phyloP scores from a whole-genome alignment of 2,329 filamentous ascomycete species.

The Colletotrichum horii region DNA sequence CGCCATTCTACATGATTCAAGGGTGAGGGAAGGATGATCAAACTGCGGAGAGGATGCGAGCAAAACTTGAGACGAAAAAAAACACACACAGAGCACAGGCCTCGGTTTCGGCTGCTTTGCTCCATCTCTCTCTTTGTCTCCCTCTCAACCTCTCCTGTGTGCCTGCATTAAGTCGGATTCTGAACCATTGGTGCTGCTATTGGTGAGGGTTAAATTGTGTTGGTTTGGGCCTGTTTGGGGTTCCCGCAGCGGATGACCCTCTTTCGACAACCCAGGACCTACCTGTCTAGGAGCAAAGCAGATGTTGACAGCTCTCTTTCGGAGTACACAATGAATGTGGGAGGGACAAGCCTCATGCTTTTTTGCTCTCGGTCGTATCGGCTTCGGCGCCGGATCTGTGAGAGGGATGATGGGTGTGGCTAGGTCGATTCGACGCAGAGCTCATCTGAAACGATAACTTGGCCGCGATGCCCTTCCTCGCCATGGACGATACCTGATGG shows the following conservation, averaged over 20 bases:
- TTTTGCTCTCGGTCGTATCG: background rate
- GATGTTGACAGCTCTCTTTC: background rate
- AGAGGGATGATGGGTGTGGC: background rate
- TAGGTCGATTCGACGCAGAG: background rate
- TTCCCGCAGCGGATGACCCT: background rate
- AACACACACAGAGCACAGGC: background rate
- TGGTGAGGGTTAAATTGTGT: background rate
- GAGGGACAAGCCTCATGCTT: background rate
- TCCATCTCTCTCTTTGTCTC: background rate
- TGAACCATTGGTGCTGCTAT: background rate
- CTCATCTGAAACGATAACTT: conserved; percentile 4
- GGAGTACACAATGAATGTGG: background rate
- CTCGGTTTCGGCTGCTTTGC: background rate
- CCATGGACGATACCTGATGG: background rate
- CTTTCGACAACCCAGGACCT: background rate
- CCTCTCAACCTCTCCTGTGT: background rate
- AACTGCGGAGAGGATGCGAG: background rate
- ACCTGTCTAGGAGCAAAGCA: background rate
- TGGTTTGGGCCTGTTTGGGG: background rate
- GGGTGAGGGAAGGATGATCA: background rate
- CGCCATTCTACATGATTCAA: background rate
- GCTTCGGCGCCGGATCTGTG: background rate
- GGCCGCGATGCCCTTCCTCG: background rate
- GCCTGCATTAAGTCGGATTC: background rate
- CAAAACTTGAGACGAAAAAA: conserved; percentile 14